Base-by-base conservation (phyloP, 331 rosid species). In the Prunus yedoensis region DNA sequence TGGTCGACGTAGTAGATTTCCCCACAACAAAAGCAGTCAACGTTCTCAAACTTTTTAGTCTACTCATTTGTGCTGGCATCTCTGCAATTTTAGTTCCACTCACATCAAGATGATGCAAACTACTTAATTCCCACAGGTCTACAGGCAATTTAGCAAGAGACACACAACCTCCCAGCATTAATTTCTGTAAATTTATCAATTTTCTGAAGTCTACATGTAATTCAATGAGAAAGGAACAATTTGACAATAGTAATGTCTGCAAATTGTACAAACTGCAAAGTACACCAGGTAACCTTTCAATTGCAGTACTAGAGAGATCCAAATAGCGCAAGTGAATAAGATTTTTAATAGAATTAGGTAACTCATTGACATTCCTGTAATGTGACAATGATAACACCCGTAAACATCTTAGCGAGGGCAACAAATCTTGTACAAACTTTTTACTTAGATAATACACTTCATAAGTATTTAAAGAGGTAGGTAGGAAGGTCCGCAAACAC, bases 321-420 rank as follows among this genome's bases (percentile, higher is more conserved):
- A 30, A 30, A 30, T 30, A 30, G 32, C 32, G 32, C 32, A 30
- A 30, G 32, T 30, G 32, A 30, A 30, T 30, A 30, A 30, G 32
- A 58, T 68, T 17, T 2, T 71, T 66, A 18, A 74, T 51, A 7
- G 83, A 74, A 27, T 20, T 4, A 4, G 83, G 83, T 57, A 80
- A 53, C 45, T 74, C 25, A 1, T 2, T 23, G 32, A 69, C 15
- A 50, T 56, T 56, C 9, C 8, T 0, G 3, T 58, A 69, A 0
- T 0, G 5, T 27, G 49, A 62, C 4, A 80, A 35, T 41, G 83
- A 79, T 4, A 78, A 41, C 45, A 77, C 78, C 5, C 62, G 32
- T 30, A 30, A 30, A 30, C 35, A n/a, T 57, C 60, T 74, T 43
- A 0, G 32, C 0, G 4, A 0, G 0, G 4, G 0, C 20, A 84